A percentile compares a stretch with the other conserved stretches of the same genome.
phyloP scores from a whole-genome alignment of 1,139 yeast genomes.

The Magnusiomyces ingens region DNA sequence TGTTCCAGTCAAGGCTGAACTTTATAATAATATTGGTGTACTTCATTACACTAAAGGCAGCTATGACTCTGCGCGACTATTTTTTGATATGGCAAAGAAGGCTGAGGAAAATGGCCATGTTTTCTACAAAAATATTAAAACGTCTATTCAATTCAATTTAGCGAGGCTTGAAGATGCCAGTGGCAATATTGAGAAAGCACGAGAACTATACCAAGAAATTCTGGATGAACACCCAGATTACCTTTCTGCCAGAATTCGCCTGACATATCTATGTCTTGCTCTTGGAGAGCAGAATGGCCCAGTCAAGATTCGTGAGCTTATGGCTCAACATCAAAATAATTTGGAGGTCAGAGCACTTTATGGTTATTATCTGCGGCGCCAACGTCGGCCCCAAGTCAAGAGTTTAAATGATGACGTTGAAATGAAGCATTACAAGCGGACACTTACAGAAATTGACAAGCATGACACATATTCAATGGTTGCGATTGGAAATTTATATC shows the following conservation, averaged over 20 bases:
- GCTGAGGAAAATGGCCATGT: constrained; percentile 24
- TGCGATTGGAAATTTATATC: constrained; percentile 83
- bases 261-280: constrained; percentile 46
- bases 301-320: constrained; percentile 47
- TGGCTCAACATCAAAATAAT: constrained; percentile 51
- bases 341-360: constrained; percentile 83
- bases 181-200: constrained; percentile 42
- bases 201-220: constrained; percentile 48
- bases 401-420: constrained; percentile 52
- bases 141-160: constrained; percentile 34
- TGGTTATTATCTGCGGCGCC: constrained; percentile 77
- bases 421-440: constrained; percentile 74
- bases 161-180: constrained; percentile 38
- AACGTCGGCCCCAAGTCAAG: constrained; percentile 29
- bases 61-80: constrained; percentile 43
- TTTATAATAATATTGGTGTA: constrained; percentile 81
- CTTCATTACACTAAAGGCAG: constrained; percentile 65
- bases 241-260: constrained; percentile 68
- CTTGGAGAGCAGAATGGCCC: constrained; percentile 41
- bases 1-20: constrained; percentile 52
- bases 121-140: constrained; percentile 18
- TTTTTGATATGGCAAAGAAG: constrained; percentile 55
- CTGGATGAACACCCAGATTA: constrained; percentile 60
- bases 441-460: constrained; percentile 66
- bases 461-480: constrained; percentile 87